Evolutionary conservation across 768 basidiomycete genomes (phyloP), one percentile per base, ranked within the genome.

Genomic region (Tricholoma sp.): DNA sequence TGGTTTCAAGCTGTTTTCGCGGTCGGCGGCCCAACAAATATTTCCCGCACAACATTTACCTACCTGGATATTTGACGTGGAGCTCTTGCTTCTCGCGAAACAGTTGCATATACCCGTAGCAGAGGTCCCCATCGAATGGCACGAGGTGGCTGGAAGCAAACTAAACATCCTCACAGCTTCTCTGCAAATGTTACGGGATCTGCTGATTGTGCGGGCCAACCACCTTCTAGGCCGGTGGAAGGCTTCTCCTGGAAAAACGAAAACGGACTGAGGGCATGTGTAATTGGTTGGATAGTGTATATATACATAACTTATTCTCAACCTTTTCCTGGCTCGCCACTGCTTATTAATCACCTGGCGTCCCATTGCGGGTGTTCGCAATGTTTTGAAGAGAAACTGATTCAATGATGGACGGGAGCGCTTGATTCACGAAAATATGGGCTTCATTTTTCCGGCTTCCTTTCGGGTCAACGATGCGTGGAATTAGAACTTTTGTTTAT

Each of bases 31-130:
- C 8, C 83, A 79, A 52, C 81, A 81, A 57, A 85, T 98, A 58
- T 98, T 96, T 71, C 92, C 92, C 0, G 77, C 79, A 1, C 88
- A 96, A 65, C 94, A 91, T 65, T 86, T 96, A 29, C 76, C 88
- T 5, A 88, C 90, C 1, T 98, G 95, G 95, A 94, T 96, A 68
- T 98, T 98, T 64, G 95, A 98, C 70, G 94, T 97, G 56, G 95
- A 98, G 69, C 81, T 97, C 4, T 76, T 98, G 17, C 76, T 97
- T 9, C 79, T 95, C 37, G 92, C 94, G 8, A 88, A 91, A 66
- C 80, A 87, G 67, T 75, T 89, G 39, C 65, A 76, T 8, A 87
- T 97, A 56, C 90, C 93, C 1, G 87, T 94, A 1, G 79, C 71
- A 6, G 95, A 98, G 67, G 91, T 97, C 6, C 83, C 92, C 0